A percentile compares a stretch with the other conserved stretches of the same genome.
These are phyloP conservation scores for carrot (Daucus carota) DNA, from an alignment of 129 eudicot genomes.

Conservation along the genomic window DH1_v3.0 NC_030382.2:55436501-55437000, in stretches of 20 bases:
- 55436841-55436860: no score
- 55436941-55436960: background rate
- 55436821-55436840: background rate
- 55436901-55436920: background rate
- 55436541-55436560: no score
- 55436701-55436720: conserved; percentile 75
- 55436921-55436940: background rate
- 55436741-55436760: no score
- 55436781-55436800: conserved; percentile 50
- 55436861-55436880: no score
- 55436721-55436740: conserved; percentile 92
- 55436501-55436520: background rate
- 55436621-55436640: no score
- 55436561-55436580: background rate
- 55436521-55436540: background rate
- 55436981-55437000: background rate
- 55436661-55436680: conserved; percentile 20
- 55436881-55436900: background rate
- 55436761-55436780: conserved; percentile 80
- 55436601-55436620: background rate
- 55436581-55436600: background rate
- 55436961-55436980: background rate
- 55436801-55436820: background rate
- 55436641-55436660: background rate
- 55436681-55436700: conserved; percentile 61